These are phyloP conservation scores for Alternaria arbusti DNA, from an alignment of 2,329 filamentous ascomycete species.

Conservation along the genomic window DNA sequence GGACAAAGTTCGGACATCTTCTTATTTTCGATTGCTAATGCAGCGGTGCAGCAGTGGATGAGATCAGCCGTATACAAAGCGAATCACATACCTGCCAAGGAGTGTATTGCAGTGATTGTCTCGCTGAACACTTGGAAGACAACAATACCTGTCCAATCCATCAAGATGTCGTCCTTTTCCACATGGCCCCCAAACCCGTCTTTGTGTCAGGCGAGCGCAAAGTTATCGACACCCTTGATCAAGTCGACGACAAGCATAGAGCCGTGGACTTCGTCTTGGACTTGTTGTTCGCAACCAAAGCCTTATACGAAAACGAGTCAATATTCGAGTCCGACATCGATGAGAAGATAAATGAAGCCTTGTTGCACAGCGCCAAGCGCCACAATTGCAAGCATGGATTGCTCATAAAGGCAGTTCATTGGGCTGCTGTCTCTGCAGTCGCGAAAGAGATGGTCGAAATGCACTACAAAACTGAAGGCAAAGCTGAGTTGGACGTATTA, in stretches of 20 bases:
- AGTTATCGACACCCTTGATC: background rate
- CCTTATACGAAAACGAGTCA: background rate
- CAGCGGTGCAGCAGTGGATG: too few relatives aligned
- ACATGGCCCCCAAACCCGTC: too few relatives aligned
- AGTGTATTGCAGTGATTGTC: background rate
- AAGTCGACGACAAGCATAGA: too few relatives aligned
- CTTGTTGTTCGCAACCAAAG: too few relatives aligned
- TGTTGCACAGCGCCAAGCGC: too few relatives aligned
- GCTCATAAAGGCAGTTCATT: background rate
- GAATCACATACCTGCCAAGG: background rate
- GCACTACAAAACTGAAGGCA: too few relatives aligned
- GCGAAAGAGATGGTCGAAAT: background rate
- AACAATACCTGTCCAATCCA: background rate
- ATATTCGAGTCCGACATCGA: background rate
- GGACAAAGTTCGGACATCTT: too few relatives aligned
- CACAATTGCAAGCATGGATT: background rate
- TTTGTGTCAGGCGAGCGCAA: background rate
- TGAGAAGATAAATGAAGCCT: background rate
- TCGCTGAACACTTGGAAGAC: rapidly evolving
- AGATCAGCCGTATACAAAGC: background rate
- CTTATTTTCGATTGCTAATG: background rate
- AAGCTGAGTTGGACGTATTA: too few relatives aligned
- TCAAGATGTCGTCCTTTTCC: background rate
- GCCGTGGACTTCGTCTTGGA: too few relatives aligned
- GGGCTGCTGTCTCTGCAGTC: background rate